A percentile compares a stretch with the other conserved stretches of the same genome.
These are phyloP conservation scores for Phytophthora boehmeriae DNA, from an alignment of 352 stramenopile genomes.

Conservation along the genomic window DNA sequence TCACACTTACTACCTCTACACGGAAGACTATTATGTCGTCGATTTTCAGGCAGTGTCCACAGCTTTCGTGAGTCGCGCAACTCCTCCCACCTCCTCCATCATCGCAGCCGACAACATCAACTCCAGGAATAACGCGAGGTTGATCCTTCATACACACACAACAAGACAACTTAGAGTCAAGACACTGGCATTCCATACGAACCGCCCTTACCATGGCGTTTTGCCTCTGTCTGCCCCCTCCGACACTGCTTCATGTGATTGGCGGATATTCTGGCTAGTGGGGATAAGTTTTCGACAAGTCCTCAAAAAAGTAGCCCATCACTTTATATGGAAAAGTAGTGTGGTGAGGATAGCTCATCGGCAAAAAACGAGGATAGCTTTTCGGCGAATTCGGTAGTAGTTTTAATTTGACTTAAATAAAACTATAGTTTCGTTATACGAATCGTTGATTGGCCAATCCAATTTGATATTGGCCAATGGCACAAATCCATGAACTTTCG, in stretches of 20 bases:
- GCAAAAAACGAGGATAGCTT: no score
- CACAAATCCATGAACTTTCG: no score
- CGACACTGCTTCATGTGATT: no score
- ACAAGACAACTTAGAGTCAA: not conserved
- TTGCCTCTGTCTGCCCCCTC: no score
- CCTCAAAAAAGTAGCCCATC: slow-evolving; percentile 1
- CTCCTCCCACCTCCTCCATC: not conserved
- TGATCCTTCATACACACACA: not conserved
- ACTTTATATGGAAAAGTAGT: not conserved
- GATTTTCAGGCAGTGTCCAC: no score
- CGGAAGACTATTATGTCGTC: no score
- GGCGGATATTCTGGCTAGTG: not conserved
- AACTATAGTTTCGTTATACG: no score
- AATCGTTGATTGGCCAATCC: no score
- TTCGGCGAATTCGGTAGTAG: no score
- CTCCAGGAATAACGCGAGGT: not conserved
- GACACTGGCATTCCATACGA: not conserved
- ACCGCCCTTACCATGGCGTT: not conserved
- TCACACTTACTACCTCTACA: no score
- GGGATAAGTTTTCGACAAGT: not conserved
- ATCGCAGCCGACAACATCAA: slow-evolving; percentile 5
- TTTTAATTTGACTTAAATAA: no score
- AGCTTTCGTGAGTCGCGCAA: not conserved
- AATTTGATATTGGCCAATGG: no score
- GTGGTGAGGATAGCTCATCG: not conserved